Evolutionary conservation across 768 basidiomycete species (phyloP), one percentile per base, ranked within the genome.

Genomic region (Baorangia bicolor): DNA sequence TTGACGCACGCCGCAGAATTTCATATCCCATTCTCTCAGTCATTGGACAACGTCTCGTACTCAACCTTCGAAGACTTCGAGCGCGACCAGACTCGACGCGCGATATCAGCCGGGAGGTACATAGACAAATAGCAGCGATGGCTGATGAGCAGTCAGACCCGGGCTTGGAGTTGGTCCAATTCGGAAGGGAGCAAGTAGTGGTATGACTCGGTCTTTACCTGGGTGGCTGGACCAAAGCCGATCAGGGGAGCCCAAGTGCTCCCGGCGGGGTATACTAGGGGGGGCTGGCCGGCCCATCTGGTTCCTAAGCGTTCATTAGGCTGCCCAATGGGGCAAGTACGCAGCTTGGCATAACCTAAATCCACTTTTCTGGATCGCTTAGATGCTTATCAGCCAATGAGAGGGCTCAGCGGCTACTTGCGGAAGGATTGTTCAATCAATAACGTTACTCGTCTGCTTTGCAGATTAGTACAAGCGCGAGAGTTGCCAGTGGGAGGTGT

Each of bases 11-110:
- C 33, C 13, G 9, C 38, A 64, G 65, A 25, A 0, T 61, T 4
- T 48, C 62, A 23, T 47, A 21, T 16, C 56, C 62, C 1, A 13
- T 64, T 7, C 13, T 65, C 10, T 35, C 49, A 2, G 18, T 67
- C 38, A 53, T 56, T 45, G 69, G 52, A 47, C 69, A 56, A 55
- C 71, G 60, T 43, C 67, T 62, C 49, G 64, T 60, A 33, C 55
- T 62, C 52, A 69, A 62, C 52, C 61, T 62, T 16, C 55, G 51
- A 13, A 27, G 37, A 58, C 59, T 64, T 4, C 53, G 45, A 21
- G 16, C 25, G 20, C 48, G 5, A 1, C 45, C 43, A 0, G 48
- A 62, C 30, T 38, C 53, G 37, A 65, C 49, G 2, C 38, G 37
- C 44, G 49, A 69, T 12, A 3, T 68, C 21, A 65, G 48, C 30